A percentile compares a stretch with the other conserved stretches of the same genome.
These are phyloP conservation scores for Cyanidiococcus yangmingshanensis DNA, from an alignment of 23 red algal species.

Conservation along the genomic window DNA sequence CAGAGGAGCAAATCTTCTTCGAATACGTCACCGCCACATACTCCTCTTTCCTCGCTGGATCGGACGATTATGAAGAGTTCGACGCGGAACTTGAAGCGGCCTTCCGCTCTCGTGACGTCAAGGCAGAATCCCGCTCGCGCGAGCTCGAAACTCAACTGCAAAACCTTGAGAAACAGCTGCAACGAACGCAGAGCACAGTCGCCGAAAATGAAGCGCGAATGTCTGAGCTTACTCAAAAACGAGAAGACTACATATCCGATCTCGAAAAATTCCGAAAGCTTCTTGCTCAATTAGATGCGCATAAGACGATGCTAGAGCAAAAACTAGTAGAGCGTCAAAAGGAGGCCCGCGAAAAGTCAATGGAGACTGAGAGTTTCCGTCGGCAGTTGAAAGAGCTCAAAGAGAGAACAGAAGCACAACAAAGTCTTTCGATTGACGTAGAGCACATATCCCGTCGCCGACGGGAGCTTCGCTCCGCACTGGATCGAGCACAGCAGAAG, in stretches of 20 bases:
- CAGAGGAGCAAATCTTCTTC: conserved; percentile 24
- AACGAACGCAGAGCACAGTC: background rate
- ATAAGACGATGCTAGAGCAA: conserved; percentile 17
- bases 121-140: background rate
- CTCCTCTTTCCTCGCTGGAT: conserved; percentile 18
- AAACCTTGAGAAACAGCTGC: background rate
- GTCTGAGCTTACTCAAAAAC: background rate
- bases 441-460: conserved; percentile 11
- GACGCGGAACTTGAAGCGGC: conserved; percentile 17
- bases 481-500: conserved; percentile 5
- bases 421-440: conserved; percentile 16
- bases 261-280: conserved; percentile 33
- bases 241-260: conserved; percentile 26
- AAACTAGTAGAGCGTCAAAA: conserved; percentile 20
- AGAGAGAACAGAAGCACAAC: conserved; percentile 9
- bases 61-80: conserved; percentile 30
- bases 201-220: background rate
- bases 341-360: conserved; percentile 3
- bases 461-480: conserved; percentile 3
- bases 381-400: conserved; percentile 10
- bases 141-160: conserved; percentile 21
- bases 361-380: background rate
- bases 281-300: conserved; percentile 15
- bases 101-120: background rate
- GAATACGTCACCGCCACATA: conserved; percentile 30